Base-by-base conservation (phyloP, 805 yeast genomes). In the Yarrowia sp. region DNA sequence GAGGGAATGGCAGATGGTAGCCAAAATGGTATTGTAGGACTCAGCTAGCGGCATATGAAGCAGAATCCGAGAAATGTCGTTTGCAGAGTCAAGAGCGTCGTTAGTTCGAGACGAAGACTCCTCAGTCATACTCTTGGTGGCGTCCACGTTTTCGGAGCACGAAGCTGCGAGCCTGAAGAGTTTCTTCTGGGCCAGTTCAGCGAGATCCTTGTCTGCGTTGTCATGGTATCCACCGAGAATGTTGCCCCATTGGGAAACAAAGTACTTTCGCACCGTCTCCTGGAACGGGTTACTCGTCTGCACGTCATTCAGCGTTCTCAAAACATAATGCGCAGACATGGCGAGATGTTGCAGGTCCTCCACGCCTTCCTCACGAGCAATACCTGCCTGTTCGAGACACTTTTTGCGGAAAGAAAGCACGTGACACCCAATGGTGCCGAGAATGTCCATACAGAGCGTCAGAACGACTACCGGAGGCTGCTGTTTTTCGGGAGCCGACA, bases 401-500 rank as follows among this genome's bases (percentile, higher is more conserved):
- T 33, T 42, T 43, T 24, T 67, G 33, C 63, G 47, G 30, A 50
- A 49, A 2, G 39, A 33, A 1, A 43, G 58, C 30, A 38, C 66
- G 20, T 61, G 53, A 14, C 63, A 60, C 9, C 47, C 92, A 33
- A 88, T 83, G 14, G 77, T 68, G 0, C 94, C 92, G n/a, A 86
- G 76, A 70, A 86, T 72, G 67, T 89, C 93, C 63, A 90, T 74
- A 3, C 85, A 79, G 69, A 81, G 81, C 0, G 86, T 78, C 69
- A 86, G 89, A 8, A 83, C 77, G 8, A 15, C 50, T 3, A 38
- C 70, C 9, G 47, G 40, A n/a, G 63, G 36, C 20, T 55, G 66
- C 24, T 61, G 66, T 15, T 61, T 61, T 20, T 61, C 66, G 2
- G 53, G 33, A 14, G 69, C 67, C 1, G 69, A 65, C 24, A 64